phyloP scores from a whole-genome alignment of 495 filamentous ascomycete species.

The Hypoxylon trugodes region DNA sequence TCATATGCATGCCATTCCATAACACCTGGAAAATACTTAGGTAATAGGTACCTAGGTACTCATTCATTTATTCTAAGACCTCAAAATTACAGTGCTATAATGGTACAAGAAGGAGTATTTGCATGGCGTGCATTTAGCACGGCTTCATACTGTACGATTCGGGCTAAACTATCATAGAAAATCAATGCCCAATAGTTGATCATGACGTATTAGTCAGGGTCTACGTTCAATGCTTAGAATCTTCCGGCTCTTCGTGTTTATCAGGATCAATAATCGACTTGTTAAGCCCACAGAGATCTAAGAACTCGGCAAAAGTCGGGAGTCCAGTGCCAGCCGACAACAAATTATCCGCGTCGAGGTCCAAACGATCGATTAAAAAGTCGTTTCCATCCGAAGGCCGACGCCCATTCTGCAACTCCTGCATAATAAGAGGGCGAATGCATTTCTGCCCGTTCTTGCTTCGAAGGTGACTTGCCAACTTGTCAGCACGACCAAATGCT shows the following conservation, averaged over 20 bases:
- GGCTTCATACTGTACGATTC: no score
- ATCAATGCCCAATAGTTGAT: no score
- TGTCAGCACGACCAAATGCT: slow-evolving; percentile 40
- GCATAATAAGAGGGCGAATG: slow-evolving; percentile 16
- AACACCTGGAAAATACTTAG: no score
- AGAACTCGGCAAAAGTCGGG: slow-evolving; percentile 3
- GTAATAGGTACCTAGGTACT: no score
- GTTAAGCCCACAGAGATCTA: neutral
- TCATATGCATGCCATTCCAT: no score
- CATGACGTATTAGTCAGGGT: no score
- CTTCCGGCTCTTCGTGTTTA: neutral
- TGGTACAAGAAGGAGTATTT: no score
- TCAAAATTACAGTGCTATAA: no score
- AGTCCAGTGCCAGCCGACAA: neutral
- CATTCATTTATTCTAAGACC: no score
- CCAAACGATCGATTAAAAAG: neutral
- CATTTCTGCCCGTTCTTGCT: slow-evolving; percentile 45
- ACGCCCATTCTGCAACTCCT: slow-evolving; percentile 7
- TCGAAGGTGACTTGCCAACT: slow-evolving; percentile 38
- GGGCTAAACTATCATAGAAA: no score
- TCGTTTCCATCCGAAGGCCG: neutral
- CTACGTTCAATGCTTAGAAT: neutral
- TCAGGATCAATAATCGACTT: neutral
- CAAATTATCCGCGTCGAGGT: neutral
- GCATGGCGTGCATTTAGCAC: no score